These are phyloP conservation scores for Xanthoconium separans DNA, from an alignment of 1,284 basidiomycete species.

Conservation along the genomic window DNA sequence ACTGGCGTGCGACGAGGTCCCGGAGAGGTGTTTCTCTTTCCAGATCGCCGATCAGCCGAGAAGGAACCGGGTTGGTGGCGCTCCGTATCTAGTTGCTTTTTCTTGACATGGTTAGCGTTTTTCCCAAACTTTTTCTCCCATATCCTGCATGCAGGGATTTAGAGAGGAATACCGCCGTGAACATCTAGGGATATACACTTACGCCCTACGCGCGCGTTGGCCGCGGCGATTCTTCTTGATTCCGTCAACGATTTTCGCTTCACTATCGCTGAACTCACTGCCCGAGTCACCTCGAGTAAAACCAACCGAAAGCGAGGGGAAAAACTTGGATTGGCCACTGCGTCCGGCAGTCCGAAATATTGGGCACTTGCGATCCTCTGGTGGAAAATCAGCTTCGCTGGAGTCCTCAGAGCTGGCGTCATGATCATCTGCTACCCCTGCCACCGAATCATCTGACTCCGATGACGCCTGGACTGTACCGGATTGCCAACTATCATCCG, in stretches of 20 bases:
- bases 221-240: constrained; percentile 87
- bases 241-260: constrained; percentile 55
- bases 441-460: constrained; percentile 41
- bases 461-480: constrained; percentile 40
- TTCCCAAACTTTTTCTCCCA: constrained; percentile 97
- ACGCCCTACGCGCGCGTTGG: constrained; percentile 89
- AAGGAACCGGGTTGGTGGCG: constrained; percentile 5
- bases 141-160: constrained; percentile 55
- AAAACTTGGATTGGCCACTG: constrained; percentile 69
- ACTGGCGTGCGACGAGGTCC: background rate
- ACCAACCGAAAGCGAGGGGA: constrained; percentile 85
- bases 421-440: constrained; percentile 37
- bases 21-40: constrained; percentile 7
- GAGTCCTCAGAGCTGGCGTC: constrained; percentile 27
- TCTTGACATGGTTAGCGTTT: constrained; percentile 88
- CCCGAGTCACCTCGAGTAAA: constrained; percentile 80
- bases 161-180: constrained; percentile 6
- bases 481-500: constrained; percentile 60
- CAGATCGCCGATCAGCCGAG: constrained; percentile 18
- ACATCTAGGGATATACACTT: constrained; percentile 39
- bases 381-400: constrained; percentile 8
- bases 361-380: constrained; percentile 15
- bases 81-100: constrained; percentile 39
- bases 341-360: constrained; percentile 10
- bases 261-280: constrained; percentile 76